Base-by-base conservation (phyloP, 768 basidiomycete genomes). In the Crepidotus variabilis region DNA sequence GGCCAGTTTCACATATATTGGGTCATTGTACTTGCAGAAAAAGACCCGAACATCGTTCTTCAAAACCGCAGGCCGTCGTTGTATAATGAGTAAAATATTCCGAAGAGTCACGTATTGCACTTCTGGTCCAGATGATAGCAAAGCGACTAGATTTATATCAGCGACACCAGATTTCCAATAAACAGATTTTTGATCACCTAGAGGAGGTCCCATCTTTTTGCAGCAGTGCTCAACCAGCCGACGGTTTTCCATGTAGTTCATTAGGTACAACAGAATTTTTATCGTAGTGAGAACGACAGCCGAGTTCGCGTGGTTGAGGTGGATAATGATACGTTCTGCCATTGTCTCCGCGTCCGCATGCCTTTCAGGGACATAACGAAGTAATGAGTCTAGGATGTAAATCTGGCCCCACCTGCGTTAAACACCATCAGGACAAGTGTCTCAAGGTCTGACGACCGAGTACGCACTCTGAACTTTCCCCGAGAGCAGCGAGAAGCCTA, bases 21-120 rank as follows among this genome's bases (percentile, higher is more conserved):
- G 97, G 65, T 98, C 97, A 69, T 98, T 98, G 72, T 98, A 99
- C 72, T 99, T 98, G 89, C 94, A 98, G 75, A 99, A 99, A 75
- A 99, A 98, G 13, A 98, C 95, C 65, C 94, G 94, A 66, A 99
- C 96, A 67, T 98, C 97, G 72, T 97, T 97, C 72, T 91, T 91
- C 43, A 99, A 77, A 32, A 99, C 92, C 11, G 86, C 72, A 2
- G 97, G 94, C 28, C 97, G 82, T 49, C 96, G 84, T 74, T 98
- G 97, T 60, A 99, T 95, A 69, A 99, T 97, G 49, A 99, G 82
- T 50, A 98, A 80, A 67, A 99, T 98, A 67, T 99, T 99, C 52
- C 97, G 86, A 28, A 99, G 76, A 1, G 94, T 92, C 54, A 99
- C 95, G 68, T 98, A 99, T 80, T 98, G 97, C 2, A 99, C 96